Evolutionary conservation across 148 eudicot species (phyloP).

Genomic region (Spergularia marina): DNA sequence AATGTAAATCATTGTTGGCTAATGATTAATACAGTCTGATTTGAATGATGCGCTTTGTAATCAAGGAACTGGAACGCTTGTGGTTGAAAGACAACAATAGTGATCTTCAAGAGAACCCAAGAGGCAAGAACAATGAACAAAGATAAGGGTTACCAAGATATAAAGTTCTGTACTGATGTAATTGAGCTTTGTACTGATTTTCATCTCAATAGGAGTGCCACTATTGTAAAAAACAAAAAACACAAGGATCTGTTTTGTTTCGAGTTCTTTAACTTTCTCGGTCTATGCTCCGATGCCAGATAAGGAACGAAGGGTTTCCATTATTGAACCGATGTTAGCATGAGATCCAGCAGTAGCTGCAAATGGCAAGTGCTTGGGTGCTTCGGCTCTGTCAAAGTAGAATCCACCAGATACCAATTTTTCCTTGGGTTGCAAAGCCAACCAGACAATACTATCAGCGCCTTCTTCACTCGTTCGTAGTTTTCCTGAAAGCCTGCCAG

Average conservation of each 20-base stretch:
- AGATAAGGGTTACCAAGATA: too few species aligned
- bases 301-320: slow-evolving; percentile 42
- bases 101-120: not conserved
- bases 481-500: slow-evolving; percentile 60
- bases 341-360: slow-evolving; percentile 68
- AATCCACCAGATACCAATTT: slow-evolving; percentile 64
- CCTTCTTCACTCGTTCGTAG: slow-evolving; percentile 84
- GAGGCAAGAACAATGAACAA: too few species aligned
- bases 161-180: too few species aligned
- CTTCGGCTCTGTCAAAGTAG: slow-evolving; percentile 90
- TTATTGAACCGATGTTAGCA: slow-evolving; percentile 53
- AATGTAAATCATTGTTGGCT: not conserved
- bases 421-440: slow-evolving; percentile 75
- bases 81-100: not conserved
- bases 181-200: too few species aligned
- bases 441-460: slow-evolving; percentile 82
- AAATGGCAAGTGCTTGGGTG: slow-evolving; percentile 71
- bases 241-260: too few species aligned
- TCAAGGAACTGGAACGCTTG: not conserved
- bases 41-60: not conserved
- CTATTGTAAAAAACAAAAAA: too few species aligned
- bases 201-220: too few species aligned
- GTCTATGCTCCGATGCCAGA: slow-evolving; percentile 30
- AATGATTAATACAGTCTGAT: not conserved
- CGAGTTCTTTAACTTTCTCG: too few species aligned